These are phyloP conservation scores for Yarrowia sp. DNA, from an alignment of 805 yeast genomes.

Conservation along the genomic window DNA sequence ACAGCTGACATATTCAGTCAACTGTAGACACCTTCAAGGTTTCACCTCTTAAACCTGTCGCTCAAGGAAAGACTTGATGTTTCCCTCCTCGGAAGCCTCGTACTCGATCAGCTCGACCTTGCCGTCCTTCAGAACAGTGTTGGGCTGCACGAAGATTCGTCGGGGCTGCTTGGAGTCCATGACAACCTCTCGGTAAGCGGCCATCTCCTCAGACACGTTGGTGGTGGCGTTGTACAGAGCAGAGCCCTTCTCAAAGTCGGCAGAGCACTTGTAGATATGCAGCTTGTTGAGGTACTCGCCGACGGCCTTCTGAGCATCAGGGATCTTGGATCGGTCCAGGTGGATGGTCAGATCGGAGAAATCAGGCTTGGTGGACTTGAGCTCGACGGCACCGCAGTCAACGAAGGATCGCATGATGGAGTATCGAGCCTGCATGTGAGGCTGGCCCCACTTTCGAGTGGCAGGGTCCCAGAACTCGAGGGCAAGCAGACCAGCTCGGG, in stretches of 20 bases:
- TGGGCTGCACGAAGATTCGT: constrained; percentile 83
- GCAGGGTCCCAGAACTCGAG: constrained; percentile 88
- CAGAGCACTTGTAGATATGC: constrained; percentile 82
- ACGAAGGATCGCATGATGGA: constrained; percentile 80
- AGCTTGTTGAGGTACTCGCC: constrained; percentile 72
- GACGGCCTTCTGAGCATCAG: constrained; percentile 75
- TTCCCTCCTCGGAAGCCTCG: constrained; percentile 72
- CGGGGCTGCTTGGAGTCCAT: constrained; percentile 79
- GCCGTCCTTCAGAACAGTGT: constrained; percentile 59
- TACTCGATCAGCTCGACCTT: constrained; percentile 70
- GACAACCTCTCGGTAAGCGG: constrained; percentile 71
- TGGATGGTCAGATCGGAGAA: constrained; percentile 66
- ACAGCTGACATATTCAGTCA: no score
- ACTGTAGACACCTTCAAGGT: no score
- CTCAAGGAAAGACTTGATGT: constrained; percentile 79
- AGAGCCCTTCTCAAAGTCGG: constrained; percentile 69
- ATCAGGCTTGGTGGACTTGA: constrained; percentile 57
- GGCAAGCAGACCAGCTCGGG: constrained; percentile 83
- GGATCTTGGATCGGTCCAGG: constrained; percentile 68
- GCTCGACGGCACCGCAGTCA: constrained; percentile 63
- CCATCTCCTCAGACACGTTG: constrained; percentile 62
- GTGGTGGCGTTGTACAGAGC: constrained; percentile 71
- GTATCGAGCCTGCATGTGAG: constrained; percentile 93
- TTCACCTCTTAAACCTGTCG: constrained; percentile 52
- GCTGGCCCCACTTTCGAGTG: constrained; percentile 87